phyloP scores from a whole-genome alignment of 306 rosid genomes.

The Cucurbita argyrosperma region DNA sequence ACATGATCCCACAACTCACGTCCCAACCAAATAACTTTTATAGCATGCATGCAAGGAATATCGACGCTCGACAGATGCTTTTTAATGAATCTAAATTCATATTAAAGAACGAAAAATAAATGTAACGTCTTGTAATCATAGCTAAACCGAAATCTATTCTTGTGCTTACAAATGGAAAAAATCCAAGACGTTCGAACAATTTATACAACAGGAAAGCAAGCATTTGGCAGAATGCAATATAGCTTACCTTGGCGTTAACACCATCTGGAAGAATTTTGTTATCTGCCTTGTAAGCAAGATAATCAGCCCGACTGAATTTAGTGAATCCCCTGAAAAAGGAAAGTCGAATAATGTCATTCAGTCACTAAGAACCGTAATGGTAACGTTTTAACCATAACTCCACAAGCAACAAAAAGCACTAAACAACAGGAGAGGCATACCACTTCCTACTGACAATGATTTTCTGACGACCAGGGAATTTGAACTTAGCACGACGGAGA shows the following conservation, averaged over 20 bases:
- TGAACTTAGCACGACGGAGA: slow-evolving; percentile 2
- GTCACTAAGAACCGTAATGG: not conserved
- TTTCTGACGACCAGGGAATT: slow-evolving; percentile 5
- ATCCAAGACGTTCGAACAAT: not conserved
- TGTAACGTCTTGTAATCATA: not conserved
- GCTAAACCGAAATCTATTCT: not conserved
- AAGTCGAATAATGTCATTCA: not conserved
- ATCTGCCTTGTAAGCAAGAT: not conserved
- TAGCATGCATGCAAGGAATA: not conserved
- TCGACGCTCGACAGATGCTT: not conserved
- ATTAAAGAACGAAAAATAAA: not conserved
- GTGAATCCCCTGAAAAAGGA: slow-evolving; percentile 1
- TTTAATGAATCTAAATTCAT: not conserved
- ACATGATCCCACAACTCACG: too few relatives aligned
- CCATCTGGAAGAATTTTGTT: not conserved
- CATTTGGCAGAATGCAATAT: not conserved
- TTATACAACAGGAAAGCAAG: not conserved
- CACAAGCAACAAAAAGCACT: not conserved
- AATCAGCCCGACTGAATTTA: slow-evolving; percentile 3
- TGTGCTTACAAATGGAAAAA: not conserved
- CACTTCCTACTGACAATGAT: slow-evolving; percentile 6
- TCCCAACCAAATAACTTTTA: too few relatives aligned
- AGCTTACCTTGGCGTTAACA: not conserved
- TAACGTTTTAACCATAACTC: not conserved
- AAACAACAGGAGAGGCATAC: not conserved